These are phyloP conservation scores for Barbarea vulgaris DNA, from an alignment of 345 rosid genomes.

Conservation along the genomic window DNA sequence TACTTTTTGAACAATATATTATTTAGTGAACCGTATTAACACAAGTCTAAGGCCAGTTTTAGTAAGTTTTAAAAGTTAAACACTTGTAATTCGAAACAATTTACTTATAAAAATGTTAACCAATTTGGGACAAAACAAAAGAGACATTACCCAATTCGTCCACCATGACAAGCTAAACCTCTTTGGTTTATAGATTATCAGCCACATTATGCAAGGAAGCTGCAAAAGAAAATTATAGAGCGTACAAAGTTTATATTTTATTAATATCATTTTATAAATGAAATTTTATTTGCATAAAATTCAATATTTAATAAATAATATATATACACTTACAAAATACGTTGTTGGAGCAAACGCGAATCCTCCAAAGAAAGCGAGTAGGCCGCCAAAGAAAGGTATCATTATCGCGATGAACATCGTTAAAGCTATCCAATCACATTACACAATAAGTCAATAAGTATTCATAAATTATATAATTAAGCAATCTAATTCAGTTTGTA, in stretches of 20 bases:
- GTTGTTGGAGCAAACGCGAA: constrained; percentile 84
- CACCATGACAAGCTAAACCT: constrained; percentile 67
- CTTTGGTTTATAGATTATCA: constrained; percentile 61
- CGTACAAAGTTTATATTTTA: background rate
- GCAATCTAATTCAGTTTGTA: background rate
- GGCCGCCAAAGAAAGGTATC: constrained; percentile 77
- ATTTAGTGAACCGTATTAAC: background rate
- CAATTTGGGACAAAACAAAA: background rate
- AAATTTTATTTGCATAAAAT: background rate
- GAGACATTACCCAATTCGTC: constrained; percentile 59
- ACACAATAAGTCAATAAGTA: background rate
- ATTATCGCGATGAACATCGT: constrained; percentile 70
- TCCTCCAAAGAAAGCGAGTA: constrained; percentile 83
- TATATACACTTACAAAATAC: constrained; percentile 56
- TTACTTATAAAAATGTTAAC: background rate
- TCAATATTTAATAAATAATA: background rate
- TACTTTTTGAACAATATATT: background rate
- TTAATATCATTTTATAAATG: background rate
- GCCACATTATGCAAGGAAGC: constrained; percentile 87
- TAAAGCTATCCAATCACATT: constrained; percentile 42
- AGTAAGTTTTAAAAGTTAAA: background rate
- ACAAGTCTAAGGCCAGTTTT: background rate
- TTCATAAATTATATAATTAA: no score
- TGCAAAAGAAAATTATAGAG: constrained; percentile 26
- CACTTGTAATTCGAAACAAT: background rate